These are phyloP conservation scores for Margaritispora aquatica DNA, from an alignment of 495 filamentous ascomycete genomes.

Conservation along the genomic window DNA sequence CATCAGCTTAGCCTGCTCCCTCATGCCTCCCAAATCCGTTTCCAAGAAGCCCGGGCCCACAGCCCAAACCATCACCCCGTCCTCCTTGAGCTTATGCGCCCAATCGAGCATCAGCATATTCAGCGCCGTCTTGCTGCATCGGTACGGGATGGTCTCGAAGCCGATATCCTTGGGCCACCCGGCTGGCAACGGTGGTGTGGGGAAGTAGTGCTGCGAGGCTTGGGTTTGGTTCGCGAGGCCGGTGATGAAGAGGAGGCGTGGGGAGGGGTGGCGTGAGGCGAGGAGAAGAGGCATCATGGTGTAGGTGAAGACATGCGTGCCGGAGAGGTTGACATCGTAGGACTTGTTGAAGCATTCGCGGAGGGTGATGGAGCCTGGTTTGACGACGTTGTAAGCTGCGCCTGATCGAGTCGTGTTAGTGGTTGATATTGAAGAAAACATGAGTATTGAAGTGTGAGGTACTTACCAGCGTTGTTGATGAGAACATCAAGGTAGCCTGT, in stretches of 20 bases:
- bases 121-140: constrained; percentile 50
- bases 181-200: constrained; percentile 24
- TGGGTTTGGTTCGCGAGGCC: constrained; percentile 40
- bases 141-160: constrained; percentile 36
- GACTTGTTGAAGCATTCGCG: constrained; percentile 40
- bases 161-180: constrained; percentile 43
- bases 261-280: constrained; percentile 27
- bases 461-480: constrained; percentile 53
- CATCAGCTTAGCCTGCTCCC: constrained; percentile 26
- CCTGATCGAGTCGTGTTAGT: background rate
- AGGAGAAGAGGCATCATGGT: constrained; percentile 41
- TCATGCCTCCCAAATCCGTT: constrained; percentile 40
- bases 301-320: constrained; percentile 41
- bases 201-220: constrained; percentile 25
- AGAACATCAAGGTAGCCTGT: constrained; percentile 44
- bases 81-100: constrained; percentile 42
- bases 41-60: constrained; percentile 51
- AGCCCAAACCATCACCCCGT: constrained; percentile 54
- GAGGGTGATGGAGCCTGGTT: constrained; percentile 20
- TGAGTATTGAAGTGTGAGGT: constrained; percentile 14
- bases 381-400: constrained; percentile 17
- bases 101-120: constrained; percentile 63
- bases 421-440: background rate
- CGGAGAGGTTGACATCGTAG: constrained; percentile 51
- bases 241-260: constrained; percentile 44